phyloP scores from a whole-genome alignment of 129 eudicot genomes.

The Artemisia tridentata region DNA sequence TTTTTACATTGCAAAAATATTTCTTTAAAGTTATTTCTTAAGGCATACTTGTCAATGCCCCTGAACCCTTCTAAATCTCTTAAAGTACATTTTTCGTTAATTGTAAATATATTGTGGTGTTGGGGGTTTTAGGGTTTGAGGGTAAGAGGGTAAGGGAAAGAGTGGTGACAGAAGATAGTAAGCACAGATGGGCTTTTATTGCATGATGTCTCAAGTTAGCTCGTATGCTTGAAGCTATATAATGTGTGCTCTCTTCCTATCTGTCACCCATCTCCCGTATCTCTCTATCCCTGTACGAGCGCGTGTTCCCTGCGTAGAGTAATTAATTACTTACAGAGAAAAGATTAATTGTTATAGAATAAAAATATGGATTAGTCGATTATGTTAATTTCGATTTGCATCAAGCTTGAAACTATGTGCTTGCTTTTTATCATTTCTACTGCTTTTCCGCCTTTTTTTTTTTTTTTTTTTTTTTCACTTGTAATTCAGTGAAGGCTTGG shows the following conservation, averaged over 20 bases:
- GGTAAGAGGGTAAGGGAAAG: background rate
- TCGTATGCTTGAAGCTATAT: conserved; percentile 26
- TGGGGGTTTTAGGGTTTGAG: background rate
- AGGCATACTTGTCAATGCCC: background rate
- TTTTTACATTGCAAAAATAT: too few relatives aligned
- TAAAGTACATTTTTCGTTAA: too few relatives aligned
- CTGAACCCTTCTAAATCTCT: background rate
- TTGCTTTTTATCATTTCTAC: background rate
- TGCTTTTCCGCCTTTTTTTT: background rate
- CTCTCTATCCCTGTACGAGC: conserved; percentile 9
- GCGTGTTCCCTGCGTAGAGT: too few relatives aligned
- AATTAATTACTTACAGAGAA: too few relatives aligned
- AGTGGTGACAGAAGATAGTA: conserved; percentile 40
- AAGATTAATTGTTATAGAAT: too few relatives aligned
- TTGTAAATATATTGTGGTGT: background rate
- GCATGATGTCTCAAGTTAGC: conserved; percentile 7
- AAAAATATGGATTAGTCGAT: background rate
- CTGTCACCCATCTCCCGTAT: conserved; percentile 21
- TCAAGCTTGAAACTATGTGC: background rate
- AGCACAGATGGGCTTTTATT: conserved; percentile 26
- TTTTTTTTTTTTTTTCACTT: background rate
- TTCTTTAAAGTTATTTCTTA: too few relatives aligned
- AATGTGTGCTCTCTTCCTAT: conserved; percentile 33
- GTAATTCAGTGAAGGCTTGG: too few relatives aligned
- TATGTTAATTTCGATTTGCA: background rate